Base-by-base conservation (phyloP, 2,329 filamentous ascomycete genomes). In the Colletotrichum shisoi region DNA sequence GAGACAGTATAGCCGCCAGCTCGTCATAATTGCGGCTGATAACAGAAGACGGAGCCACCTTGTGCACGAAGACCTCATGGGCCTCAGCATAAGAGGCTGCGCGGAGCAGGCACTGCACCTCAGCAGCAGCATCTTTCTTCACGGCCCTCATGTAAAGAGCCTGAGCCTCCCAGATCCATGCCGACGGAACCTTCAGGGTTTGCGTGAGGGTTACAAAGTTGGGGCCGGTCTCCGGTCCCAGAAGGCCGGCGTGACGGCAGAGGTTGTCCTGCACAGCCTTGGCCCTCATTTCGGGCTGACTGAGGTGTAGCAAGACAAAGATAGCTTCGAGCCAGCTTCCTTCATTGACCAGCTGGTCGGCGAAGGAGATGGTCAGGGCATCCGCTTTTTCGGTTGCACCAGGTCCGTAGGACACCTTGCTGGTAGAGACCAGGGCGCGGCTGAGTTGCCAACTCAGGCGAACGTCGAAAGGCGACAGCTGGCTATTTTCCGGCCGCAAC, bases 151-250 rank as follows among this genome's bases (percentile, higher is more conserved):
- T 93, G 77, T 91, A 90, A 15, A 94, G 83, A 13, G 94, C 94
- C 74, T 94, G 92, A 19, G 95, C 92, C 67, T 92, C 87, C 88
- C 92, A 96, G 57, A 98, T 84, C 93, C 94, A 96, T 3, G 85
- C 77, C 1, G 84, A 78, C 0, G 94, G 93, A 48, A 98, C 86
- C 70, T 87, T 85, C 60, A 94, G 86, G 39, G 86, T 87, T 51
- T 84, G 80, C 0, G 85, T 85, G 24, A 95, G 81, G 15, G 85
- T 83, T 12, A 78, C 80, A 77, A 89, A 92, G 60, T 79, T 83
- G 17, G 79, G 75, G 69, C 85, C 83, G 9, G 83, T 81, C 57
- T 89, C 84, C 3, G 84, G 80, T 8, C 89, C 85, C 58, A 96
- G 87, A 19, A 84, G 80, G 34, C 84, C 84, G 2, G 91, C 91